A percentile compares a stretch with the other conserved stretches of the same genome.
These are phyloP conservation scores for Melampsora larici-populina DNA, from an alignment of 1,284 basidiomycete species.

Conservation along the genomic window DNA sequence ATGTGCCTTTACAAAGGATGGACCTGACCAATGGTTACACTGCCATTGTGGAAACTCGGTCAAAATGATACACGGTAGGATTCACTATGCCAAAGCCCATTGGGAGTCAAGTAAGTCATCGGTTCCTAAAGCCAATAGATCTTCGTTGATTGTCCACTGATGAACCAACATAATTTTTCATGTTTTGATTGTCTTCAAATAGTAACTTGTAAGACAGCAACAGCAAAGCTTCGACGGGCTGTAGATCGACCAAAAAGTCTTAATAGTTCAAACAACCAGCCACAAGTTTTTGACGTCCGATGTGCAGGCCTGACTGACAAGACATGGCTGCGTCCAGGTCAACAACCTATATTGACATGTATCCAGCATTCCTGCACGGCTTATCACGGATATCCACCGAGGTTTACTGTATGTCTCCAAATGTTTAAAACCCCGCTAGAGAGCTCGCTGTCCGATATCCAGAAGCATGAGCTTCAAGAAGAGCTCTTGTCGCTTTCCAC, in stretches of 20 bases:
- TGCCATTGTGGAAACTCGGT: not conserved
- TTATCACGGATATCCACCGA: constrained; percentile 13
- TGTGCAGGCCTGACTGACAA: too few relatives aligned
- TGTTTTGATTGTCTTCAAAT: too few relatives aligned
- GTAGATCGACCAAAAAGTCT: not conserved
- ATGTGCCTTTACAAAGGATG: too few relatives aligned
- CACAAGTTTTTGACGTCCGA: not conserved
- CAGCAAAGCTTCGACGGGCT: not conserved
- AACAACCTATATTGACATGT: not conserved
- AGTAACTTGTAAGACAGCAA: too few relatives aligned
- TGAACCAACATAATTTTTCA: too few relatives aligned
- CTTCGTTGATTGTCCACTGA: too few relatives aligned
- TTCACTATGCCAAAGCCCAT: constrained; percentile 12
- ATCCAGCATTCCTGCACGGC: not conserved
- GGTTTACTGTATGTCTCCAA: not conserved
- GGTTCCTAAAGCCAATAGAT: too few relatives aligned
- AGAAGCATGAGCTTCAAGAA: too few relatives aligned
- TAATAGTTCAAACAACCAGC: not conserved
- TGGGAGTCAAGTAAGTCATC: constrained; percentile 6
- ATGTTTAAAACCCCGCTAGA: not conserved
- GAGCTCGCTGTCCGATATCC: not conserved
- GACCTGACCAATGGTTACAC: too few relatives aligned
- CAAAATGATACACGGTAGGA: not conserved
- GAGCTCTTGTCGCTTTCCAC: not conserved
- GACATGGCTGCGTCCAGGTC: not conserved